Percentiles rank a stretch among this genome's conserved stretches.
These are phyloP conservation scores for Stygiomarasmius scandens DNA, from an alignment of 1,284 basidiomycete species.

Conservation along the genomic window DNA sequence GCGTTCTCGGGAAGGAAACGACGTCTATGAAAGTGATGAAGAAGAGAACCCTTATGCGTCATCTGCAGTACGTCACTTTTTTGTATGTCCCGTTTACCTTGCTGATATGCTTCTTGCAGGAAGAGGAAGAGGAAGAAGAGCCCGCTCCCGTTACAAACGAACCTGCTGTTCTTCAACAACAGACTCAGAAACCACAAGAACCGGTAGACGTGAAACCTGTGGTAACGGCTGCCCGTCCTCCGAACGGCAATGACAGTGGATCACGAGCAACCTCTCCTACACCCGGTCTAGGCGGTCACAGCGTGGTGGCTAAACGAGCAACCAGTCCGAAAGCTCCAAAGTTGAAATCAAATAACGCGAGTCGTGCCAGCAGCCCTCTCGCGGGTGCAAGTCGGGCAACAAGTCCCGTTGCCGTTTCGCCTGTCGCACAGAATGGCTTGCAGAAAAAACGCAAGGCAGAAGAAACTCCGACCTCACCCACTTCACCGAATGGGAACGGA, in stretches of 20 bases:
- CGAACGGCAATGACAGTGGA: constrained; percentile 28
- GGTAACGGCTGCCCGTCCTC: constrained; percentile 26
- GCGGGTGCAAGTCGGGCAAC: constrained; percentile 40
- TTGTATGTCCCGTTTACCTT: constrained; percentile 2
- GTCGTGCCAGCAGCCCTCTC: constrained; percentile 60
- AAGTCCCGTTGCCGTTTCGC: constrained; percentile 44
- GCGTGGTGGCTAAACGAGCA: constrained; percentile 79
- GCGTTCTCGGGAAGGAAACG: constrained; percentile 71
- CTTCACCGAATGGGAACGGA: constrained; percentile 32
- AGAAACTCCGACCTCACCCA: constrained; percentile 43
- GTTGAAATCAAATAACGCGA: constrained; percentile 47
- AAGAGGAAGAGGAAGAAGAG: constrained; percentile 67
- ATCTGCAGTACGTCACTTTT: constrained; percentile 40
- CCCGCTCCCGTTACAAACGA: constrained; percentile 45
- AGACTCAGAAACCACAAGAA: constrained; percentile 31
- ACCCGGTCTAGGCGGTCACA: constrained; percentile 64
- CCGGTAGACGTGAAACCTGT: constrained; percentile 37
- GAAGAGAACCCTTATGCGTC: constrained; percentile 81
- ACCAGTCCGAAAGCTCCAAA: constrained; percentile 75
- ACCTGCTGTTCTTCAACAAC: constrained; percentile 62
- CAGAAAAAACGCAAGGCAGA: constrained; percentile 69
- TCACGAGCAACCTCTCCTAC: constrained; percentile 64
- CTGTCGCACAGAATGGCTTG: constrained; percentile 34
- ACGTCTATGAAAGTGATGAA: constrained; percentile 79
- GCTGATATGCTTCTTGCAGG: constrained; percentile 43